A percentile compares a stretch with the other conserved stretches of the same genome.
Conservation (phyloP, 163 green algal species). For the Chloromonas sp. region DNA sequence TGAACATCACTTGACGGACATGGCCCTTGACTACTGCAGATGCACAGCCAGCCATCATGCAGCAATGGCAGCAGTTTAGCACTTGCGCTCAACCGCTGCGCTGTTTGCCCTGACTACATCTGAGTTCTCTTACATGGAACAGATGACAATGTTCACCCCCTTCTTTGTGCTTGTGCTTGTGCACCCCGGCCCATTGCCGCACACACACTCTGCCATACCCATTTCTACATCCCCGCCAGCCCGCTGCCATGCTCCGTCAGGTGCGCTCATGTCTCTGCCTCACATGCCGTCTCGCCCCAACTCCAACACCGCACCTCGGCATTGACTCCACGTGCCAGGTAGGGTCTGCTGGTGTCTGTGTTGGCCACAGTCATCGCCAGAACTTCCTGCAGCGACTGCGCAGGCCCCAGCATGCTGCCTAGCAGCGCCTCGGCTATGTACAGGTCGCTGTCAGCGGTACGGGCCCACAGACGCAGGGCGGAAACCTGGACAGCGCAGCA, state of each 20-base stretch:
- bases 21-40: no score
- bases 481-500: slow-evolving; percentile 25
- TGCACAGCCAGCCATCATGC: no score
- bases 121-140: no score
- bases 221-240: no score
- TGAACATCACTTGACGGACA: no score
- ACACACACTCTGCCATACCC: no score
- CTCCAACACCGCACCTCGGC: slow-evolving; percentile 1
- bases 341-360: not conserved
- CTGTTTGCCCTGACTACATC: no score
- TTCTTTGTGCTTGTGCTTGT: not conserved
- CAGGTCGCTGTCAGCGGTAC: slow-evolving; percentile 48
- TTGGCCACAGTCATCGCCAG: not conserved
- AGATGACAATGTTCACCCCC: no score
- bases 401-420: slow-evolving; percentile 33
- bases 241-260: no score
- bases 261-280: not conserved
- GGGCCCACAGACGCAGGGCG: slow-evolving; percentile 40
- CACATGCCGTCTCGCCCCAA: not conserved
- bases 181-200: not conserved
- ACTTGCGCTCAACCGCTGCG: no score
- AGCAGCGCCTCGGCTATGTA: slow-evolving; percentile 52
- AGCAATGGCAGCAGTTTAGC: no score
- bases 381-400: slow-evolving; percentile 32
- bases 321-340: not conserved